Evolutionary conservation across 768 basidiomycete species (phyloP).

Genomic region (Kwoniella dejecticola): DNA sequence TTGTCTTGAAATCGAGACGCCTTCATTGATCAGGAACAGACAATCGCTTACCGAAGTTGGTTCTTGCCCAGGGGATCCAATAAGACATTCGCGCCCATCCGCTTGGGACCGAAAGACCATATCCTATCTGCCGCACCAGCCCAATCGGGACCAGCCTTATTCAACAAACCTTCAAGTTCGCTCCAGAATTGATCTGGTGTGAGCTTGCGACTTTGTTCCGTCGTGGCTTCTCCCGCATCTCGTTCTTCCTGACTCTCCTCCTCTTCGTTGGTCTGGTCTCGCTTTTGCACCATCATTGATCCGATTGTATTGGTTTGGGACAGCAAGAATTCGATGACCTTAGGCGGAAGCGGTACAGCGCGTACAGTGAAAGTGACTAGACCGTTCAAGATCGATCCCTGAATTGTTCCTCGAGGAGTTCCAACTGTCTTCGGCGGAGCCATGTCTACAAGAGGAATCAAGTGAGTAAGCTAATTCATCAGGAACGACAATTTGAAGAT

Average conservation of each 20-base stretch:
- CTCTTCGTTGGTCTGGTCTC: constrained; percentile 27
- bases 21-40: background rate
- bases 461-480: background rate
- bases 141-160: constrained; percentile 78
- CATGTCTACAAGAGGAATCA: constrained; percentile 68
- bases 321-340: constrained; percentile 73
- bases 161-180: constrained; percentile 66
- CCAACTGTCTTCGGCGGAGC: constrained; percentile 72
- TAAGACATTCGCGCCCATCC: constrained; percentile 81
- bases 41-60: constrained; percentile 46
- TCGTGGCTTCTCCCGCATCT: constrained; percentile 57
- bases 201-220: constrained; percentile 66
- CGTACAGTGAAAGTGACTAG: constrained; percentile 80
- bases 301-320: constrained; percentile 67
- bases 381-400: constrained; percentile 67
- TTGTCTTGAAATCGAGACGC: too few relatives aligned
- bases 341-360: constrained; percentile 74
- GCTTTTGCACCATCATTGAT: constrained; percentile 62
- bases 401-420: constrained; percentile 74
- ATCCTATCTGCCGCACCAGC: constrained; percentile 67
- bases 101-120: constrained; percentile 90
- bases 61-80: constrained; percentile 64
- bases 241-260: constrained; percentile 31
- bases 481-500: background rate
- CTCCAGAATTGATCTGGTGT: constrained; percentile 78